Evolutionary conservation across 1,284 basidiomycete species (phyloP).

Genomic region (Pyrrhoderma noxium): DNA sequence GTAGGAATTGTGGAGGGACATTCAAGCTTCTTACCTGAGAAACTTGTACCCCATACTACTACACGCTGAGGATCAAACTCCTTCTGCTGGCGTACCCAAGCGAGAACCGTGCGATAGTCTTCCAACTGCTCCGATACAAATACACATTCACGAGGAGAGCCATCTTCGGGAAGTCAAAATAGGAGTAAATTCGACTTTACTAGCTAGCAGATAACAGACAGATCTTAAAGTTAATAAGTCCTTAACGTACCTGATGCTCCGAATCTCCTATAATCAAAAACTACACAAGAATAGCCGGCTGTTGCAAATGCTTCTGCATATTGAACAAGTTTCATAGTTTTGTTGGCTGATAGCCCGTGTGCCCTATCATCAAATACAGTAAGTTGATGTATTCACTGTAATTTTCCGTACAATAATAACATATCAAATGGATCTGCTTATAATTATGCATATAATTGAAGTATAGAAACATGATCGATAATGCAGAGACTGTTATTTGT

Average conservation of each 20-base stretch:
- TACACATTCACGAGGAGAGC: constrained; percentile 28
- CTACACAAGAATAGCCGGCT: constrained; percentile 30
- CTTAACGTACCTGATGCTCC: constrained; percentile 28
- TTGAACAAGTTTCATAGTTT: constrained; percentile 27
- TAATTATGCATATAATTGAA: too few species aligned
- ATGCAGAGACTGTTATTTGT: too few species aligned
- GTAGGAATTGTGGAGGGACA: neutral
- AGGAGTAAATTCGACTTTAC: too few species aligned
- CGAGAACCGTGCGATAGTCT: constrained; percentile 34
- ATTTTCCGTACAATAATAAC: neutral
- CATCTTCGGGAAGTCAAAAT: constrained; percentile 25
- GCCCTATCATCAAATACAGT: constrained; percentile 26
- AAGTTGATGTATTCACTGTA: neutral
- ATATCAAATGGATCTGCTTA: too few species aligned
- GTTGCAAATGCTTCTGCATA: constrained; percentile 31
- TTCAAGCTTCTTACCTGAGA: constrained; percentile 21
- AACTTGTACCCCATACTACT: constrained; percentile 33
- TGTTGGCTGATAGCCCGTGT: constrained; percentile 30
- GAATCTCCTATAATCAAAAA: constrained; percentile 37
- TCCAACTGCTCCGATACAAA: constrained; percentile 32
- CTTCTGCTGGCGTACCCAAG: constrained; percentile 28
- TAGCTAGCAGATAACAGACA: neutral
- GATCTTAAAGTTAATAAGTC: neutral
- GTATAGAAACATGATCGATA: too few species aligned
- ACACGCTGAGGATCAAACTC: constrained; percentile 29